phyloP scores from a whole-genome alignment of 257 asterid genomes.

The Lycium barbarum region DNA sequence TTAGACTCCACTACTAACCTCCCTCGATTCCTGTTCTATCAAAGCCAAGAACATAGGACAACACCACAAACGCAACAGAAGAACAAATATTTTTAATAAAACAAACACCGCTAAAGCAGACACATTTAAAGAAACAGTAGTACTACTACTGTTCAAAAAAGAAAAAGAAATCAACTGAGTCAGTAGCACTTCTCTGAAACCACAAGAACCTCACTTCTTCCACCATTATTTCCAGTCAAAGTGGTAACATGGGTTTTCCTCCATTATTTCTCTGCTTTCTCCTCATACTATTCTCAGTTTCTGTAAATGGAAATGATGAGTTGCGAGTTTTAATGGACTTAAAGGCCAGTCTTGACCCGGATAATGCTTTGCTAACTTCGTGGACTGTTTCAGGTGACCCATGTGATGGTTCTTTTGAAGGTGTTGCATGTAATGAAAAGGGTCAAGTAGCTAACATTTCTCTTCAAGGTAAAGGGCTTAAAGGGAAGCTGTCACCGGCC shows the following conservation, averaged over 20 bases:
- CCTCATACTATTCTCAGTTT: constrained; percentile 45
- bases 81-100: not conserved
- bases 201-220: too few species aligned
- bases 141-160: not conserved
- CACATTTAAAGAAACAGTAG: not conserved
- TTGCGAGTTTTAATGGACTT: constrained; percentile 64
- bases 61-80: constrained; percentile 34
- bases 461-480: constrained; percentile 86
- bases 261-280: constrained; percentile 33
- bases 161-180: constrained; percentile 18
- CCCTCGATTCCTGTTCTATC: constrained; percentile 19
- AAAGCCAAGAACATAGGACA: constrained; percentile 23
- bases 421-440: constrained; percentile 77
- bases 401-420: constrained; percentile 77
- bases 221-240: constrained; percentile 27
- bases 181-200: not conserved
- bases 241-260: constrained; percentile 50
- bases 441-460: constrained; percentile 85
- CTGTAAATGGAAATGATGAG: constrained; percentile 49
- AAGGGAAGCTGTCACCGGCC: constrained; percentile 79
- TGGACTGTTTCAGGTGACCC: constrained; percentile 78
- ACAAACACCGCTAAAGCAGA: not conserved
- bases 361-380: constrained; percentile 58
- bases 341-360: constrained; percentile 82
- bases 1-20: not conserved